These are phyloP conservation scores for Wickerhamiella siamensis DNA, from an alignment of 805 yeast species.

Conservation along the genomic window DNA sequence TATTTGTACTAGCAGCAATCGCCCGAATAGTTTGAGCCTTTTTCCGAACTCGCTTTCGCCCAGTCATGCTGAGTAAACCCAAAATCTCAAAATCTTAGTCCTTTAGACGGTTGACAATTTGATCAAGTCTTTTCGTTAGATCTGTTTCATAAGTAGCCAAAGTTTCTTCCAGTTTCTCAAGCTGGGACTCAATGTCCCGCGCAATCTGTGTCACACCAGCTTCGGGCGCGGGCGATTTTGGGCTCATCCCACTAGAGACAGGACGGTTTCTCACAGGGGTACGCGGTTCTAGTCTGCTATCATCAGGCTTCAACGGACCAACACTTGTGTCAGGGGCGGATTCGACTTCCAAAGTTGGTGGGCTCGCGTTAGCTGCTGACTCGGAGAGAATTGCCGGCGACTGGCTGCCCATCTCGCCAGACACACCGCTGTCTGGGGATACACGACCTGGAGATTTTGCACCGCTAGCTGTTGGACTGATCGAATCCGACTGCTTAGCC, in stretches of 20 bases:
- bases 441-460: too few relatives aligned
- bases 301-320: too few relatives aligned
- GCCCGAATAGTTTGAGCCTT: constrained; percentile 1
- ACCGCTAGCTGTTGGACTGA: too few relatives aligned
- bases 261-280: neutral
- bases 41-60: constrained; percentile 1
- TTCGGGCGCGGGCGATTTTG: constrained; percentile 4
- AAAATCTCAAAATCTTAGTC: neutral
- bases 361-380: neutral
- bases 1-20: neutral
- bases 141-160: constrained; percentile 14
- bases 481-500: too few relatives aligned
- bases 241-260: neutral
- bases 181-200: constrained; percentile 11
- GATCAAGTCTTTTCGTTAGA: constrained; percentile 11
- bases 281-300: neutral
- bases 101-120: constrained; percentile 6
- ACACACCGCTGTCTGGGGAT: too few relatives aligned
- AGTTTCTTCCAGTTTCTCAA: constrained; percentile 9
- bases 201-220: constrained; percentile 12
- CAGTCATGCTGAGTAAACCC: constrained; percentile 5
- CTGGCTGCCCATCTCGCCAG: neutral
- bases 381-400: too few relatives aligned
- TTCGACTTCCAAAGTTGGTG: too few relatives aligned
- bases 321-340: too few relatives aligned